These are phyloP conservation scores for Aspergillus hiratsukae DNA, from an alignment of 2,329 filamentous ascomycete species.

Conservation along the genomic window DNA sequence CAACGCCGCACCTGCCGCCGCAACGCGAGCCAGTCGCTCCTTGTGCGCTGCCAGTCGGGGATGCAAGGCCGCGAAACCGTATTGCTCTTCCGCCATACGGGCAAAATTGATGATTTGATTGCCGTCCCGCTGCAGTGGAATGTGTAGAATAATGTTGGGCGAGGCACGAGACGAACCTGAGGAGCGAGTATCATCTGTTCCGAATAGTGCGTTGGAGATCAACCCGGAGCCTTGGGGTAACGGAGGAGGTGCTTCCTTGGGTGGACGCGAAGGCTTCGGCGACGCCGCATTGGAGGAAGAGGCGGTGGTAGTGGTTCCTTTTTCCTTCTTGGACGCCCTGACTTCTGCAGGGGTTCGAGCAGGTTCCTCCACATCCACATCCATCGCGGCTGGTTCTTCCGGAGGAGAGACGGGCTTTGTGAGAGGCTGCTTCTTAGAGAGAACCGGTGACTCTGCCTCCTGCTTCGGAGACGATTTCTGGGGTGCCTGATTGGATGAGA, in stretches of 20 bases:
- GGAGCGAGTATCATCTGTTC: slow-evolving; percentile 42
- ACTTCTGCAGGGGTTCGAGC: slow-evolving; percentile 9
- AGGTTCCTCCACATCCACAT: slow-evolving; percentile 30
- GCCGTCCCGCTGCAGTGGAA: slow-evolving; percentile 73
- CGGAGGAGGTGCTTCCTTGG: slow-evolving; percentile 53
- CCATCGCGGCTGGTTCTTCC: slow-evolving; percentile 27
- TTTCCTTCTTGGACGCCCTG: slow-evolving; percentile 37
- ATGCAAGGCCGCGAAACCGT: slow-evolving; percentile 90
- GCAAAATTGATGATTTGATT: slow-evolving; percentile 96
- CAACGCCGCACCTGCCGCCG: slow-evolving; percentile 78
- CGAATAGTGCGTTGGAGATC: slow-evolving; percentile 58
- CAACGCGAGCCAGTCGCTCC: slow-evolving; percentile 81
- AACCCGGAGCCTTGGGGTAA: slow-evolving; percentile 61
- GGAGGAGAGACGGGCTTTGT: slow-evolving; percentile 14
- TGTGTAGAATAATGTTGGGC: slow-evolving; percentile 77
- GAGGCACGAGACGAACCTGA: slow-evolving; percentile 46
- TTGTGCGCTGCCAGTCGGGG: slow-evolving; percentile 84
- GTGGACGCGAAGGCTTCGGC: slow-evolving; percentile 50
- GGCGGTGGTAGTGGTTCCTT: slow-evolving; percentile 42
- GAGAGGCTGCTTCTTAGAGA: slow-evolving; percentile 11
- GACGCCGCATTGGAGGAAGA: slow-evolving; percentile 50
- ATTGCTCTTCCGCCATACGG: slow-evolving; percentile 85
- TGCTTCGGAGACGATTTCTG: background rate
- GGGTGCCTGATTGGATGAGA: slow-evolving; percentile 7
- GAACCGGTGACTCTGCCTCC: slow-evolving; percentile 3